Conservation (phyloP, 495 filamentous ascomycete species). For the Talaromyces liani region DNA sequence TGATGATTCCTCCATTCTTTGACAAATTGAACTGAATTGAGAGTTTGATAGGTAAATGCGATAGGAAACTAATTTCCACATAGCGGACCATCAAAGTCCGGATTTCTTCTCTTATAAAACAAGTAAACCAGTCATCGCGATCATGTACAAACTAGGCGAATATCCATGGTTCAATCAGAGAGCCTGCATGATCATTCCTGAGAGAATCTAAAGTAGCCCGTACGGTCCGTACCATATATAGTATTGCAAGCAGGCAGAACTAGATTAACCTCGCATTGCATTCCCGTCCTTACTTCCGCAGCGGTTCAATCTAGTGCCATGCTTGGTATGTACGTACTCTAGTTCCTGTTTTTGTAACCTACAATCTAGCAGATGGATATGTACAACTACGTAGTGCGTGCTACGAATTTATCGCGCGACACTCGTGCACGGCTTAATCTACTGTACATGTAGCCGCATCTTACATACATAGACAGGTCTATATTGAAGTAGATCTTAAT, state of each 20-base stretch:
- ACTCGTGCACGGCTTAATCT: background rate
- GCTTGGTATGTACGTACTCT: background rate
- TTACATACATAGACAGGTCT: background rate
- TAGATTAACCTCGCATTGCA: conserved; percentile 14
- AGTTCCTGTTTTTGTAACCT: background rate
- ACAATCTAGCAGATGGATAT: background rate
- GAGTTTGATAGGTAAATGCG: background rate
- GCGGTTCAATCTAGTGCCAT: background rate
- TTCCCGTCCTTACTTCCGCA: conserved; percentile 10
- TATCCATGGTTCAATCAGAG: background rate
- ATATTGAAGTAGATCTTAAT: background rate
- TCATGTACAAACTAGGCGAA: background rate
- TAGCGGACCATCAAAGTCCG: background rate
- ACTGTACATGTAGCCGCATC: background rate
- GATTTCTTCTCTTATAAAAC: background rate
- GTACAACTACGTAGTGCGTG: background rate
- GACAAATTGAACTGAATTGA: background rate
- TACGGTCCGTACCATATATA: background rate
- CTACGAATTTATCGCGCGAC: background rate
- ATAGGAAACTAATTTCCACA: background rate
- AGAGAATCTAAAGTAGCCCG: background rate
- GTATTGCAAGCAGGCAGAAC: background rate
- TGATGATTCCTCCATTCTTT: background rate
- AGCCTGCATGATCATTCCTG: background rate
- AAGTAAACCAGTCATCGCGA: background rate